A percentile compares a stretch with the other conserved stretches of the same genome.
Evolutionary conservation across 352 stramenopile genomes (phyloP).

Genomic region (Phytophthora chlamydospora): DNA sequence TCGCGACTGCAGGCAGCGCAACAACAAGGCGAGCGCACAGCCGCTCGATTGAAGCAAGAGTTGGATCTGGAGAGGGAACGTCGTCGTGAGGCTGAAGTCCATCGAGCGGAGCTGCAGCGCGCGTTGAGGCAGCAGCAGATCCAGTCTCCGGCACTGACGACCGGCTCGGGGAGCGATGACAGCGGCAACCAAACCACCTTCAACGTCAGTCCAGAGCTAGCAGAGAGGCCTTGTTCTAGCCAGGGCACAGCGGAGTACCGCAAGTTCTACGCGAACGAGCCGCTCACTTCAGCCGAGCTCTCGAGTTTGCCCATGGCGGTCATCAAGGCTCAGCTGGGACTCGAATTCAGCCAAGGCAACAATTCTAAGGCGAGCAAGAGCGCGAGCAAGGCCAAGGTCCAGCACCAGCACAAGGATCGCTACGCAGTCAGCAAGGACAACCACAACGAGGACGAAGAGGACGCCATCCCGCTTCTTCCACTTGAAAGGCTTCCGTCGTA

Average conservation of each 20-base stretch:
- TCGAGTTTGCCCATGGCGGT: constrained; percentile 71
- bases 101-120: constrained; percentile 67
- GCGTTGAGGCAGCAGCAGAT: constrained; percentile 42
- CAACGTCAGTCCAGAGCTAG: constrained; percentile 23
- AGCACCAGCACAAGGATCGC: constrained; percentile 31
- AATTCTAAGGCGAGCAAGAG: constrained; percentile 14
- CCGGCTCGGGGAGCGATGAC: constrained; percentile 4
- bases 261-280: constrained; percentile 78
- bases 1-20: constrained; percentile 53
- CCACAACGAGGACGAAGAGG: constrained; percentile 62
- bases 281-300: constrained; percentile 66
- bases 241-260: constrained; percentile 29
- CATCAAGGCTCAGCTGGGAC: constrained; percentile 76
- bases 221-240: constrained; percentile 19
- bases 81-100: constrained; percentile 58
- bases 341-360: constrained; percentile 49
- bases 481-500: constrained; percentile 64
- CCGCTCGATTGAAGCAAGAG: constrained; percentile 52
- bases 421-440: constrained; percentile 32
- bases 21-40: constrained; percentile 55
- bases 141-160: constrained; percentile 22
- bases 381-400: constrained; percentile 23
- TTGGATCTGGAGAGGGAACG: constrained; percentile 66
- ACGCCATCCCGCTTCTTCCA: constrained; percentile 55
- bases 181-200: constrained; percentile 15